These are phyloP conservation scores for Fusarium domesticum DNA, from an alignment of 2,329 filamentous ascomycete species.

Conservation along the genomic window DNA sequence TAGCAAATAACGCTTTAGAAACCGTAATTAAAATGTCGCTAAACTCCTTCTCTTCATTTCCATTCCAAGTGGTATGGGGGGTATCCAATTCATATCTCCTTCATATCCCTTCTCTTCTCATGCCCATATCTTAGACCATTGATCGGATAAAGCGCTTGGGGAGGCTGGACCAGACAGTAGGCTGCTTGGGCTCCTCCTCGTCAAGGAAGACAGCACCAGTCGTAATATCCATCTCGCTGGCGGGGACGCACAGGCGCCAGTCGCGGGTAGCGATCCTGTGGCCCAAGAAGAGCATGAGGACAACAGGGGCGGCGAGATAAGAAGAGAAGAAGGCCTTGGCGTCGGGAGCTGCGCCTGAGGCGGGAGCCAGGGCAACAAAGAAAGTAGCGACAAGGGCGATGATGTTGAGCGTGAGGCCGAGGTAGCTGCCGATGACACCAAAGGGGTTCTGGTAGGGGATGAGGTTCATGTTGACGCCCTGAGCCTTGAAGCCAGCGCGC, in stretches of 20 bases:
- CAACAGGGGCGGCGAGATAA: constrained; percentile 68
- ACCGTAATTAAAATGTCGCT: not conserved
- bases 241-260: constrained; percentile 52
- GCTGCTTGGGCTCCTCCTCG: constrained; percentile 75
- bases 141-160: constrained; percentile 22
- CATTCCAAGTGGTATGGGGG: too few species aligned
- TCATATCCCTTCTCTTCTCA: constrained; percentile 9
- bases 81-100: constrained; percentile 19
- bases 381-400: constrained; percentile 82
- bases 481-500: constrained; percentile 68
- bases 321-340: constrained; percentile 69
- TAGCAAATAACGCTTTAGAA: not conserved
- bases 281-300: constrained; percentile 62
- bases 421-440: constrained; percentile 76
- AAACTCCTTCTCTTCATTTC: not conserved
- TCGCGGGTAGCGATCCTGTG: constrained; percentile 77
- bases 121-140: constrained; percentile 19
- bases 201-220: constrained; percentile 77
- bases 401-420: constrained; percentile 72
- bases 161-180: constrained; percentile 58
- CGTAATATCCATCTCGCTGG: constrained; percentile 77
- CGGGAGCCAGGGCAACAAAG: constrained; percentile 55
- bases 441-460: constrained; percentile 79
- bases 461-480: constrained; percentile 67
- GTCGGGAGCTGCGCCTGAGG: constrained; percentile 63